A percentile compares a stretch with the other conserved stretches of the same genome.
These are phyloP conservation scores for Penicillium crustosum DNA, from an alignment of 2,329 filamentous ascomycete species.

Conservation along the genomic window DNA sequence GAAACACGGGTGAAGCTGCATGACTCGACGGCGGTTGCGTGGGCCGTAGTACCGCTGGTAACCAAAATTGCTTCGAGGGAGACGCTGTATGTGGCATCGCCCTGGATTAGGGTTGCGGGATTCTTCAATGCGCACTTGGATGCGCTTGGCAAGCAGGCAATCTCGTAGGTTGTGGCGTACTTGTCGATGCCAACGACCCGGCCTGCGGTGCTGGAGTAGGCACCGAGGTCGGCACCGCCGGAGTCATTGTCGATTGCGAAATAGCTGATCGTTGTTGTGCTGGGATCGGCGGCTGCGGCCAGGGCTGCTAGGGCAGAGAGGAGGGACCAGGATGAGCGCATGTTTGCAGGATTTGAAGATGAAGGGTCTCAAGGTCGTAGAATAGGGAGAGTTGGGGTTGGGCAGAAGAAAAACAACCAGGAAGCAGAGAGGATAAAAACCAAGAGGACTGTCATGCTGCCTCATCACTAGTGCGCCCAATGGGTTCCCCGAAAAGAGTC, in stretches of 20 bases:
- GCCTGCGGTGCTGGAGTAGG: constrained; percentile 5
- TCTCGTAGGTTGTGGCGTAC: constrained; percentile 12
- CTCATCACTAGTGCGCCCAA: background rate
- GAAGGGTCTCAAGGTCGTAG: background rate
- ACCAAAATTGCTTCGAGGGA: background rate
- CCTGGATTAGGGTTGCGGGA: constrained; percentile 12
- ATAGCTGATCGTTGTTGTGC: constrained; percentile 11
- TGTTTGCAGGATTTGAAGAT: background rate
- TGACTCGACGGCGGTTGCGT: background rate
- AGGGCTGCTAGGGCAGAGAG: constrained; percentile 5
- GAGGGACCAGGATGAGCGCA: constrained; percentile 7
- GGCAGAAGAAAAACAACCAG: background rate
- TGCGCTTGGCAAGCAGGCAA: background rate
- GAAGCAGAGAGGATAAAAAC: background rate
- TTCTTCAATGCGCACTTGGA: constrained; percentile 1
- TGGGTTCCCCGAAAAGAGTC: background rate
- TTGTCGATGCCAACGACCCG: constrained; percentile 6
- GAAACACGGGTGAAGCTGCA: constrained; percentile 13
- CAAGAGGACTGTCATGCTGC: background rate
- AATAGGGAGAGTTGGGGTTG: background rate
- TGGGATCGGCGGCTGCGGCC: background rate
- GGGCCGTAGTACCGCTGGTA: background rate
- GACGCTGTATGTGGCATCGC: constrained; percentile 9
- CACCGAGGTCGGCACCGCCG: background rate
- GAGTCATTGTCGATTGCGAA: background rate